phyloP scores from a whole-genome alignment of 352 stramenopile species.

The Globisporangium takayamanum region DNA sequence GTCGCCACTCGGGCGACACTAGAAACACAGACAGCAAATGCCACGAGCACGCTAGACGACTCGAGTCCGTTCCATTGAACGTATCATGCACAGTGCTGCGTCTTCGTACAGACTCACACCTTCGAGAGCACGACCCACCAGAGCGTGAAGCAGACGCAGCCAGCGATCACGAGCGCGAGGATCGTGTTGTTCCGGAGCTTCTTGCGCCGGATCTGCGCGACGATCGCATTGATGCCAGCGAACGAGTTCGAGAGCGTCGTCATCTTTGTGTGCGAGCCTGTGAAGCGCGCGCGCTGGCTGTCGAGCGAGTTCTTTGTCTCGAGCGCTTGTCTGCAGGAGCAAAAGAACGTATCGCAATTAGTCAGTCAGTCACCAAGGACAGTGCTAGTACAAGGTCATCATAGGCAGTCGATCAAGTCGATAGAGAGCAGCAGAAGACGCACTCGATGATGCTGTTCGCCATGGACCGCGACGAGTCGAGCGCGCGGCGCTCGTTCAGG shows the following conservation, averaged over 20 bases:
- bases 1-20: too few relatives aligned
- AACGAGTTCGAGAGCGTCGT: conserved; percentile 87
- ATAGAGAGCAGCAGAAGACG: background rate
- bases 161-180: conserved; percentile 93
- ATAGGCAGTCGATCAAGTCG: too few relatives aligned
- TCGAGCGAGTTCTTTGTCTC: conserved; percentile 83
- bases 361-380: background rate
- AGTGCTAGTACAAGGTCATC: too few relatives aligned
- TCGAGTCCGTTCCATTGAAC: too few relatives aligned
- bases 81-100: too few relatives aligned
- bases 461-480: conserved; percentile 78
- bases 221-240: conserved; percentile 92
- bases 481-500: conserved; percentile 69
- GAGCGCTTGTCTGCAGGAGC: conserved; percentile 58
- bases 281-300: conserved; percentile 87
- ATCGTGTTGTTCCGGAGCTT: conserved; percentile 97
- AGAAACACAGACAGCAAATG: background rate
- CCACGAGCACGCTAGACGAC: background rate
- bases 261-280: conserved; percentile 78
- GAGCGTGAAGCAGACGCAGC: conserved; percentile 95
- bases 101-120: conserved; percentile 19
- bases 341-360: conserved; percentile 7
- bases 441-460: conserved; percentile 82
- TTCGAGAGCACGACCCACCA: conserved; percentile 89
- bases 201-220: conserved; percentile 95